Percentiles rank a stretch among this genome's conserved stretches.
Conservation (phyloP, 176 grass and related monocot species). For the Tillandsia leiboldiana region DNA sequence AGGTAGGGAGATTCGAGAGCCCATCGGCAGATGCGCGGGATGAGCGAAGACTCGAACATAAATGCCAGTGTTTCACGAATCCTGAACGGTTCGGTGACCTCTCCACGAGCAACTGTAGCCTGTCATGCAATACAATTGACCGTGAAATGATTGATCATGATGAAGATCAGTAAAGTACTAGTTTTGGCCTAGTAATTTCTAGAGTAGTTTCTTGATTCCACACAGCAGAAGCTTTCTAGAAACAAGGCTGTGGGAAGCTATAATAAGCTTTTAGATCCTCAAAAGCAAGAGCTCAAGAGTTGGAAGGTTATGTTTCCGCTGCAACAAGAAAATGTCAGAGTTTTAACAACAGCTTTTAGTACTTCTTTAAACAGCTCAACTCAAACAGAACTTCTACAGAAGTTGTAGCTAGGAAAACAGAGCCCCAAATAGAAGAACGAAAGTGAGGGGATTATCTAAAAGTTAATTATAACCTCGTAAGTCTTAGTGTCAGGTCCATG, state of each 20-base stretch:
- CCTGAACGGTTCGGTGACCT: slow-evolving; percentile 38
- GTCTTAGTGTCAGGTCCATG: slow-evolving; percentile 92
- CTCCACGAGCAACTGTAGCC: slow-evolving; percentile 38
- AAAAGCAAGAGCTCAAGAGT: too few relatives aligned
- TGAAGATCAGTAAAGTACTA: neutral
- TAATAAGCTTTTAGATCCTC: too few relatives aligned
- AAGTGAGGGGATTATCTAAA: neutral
- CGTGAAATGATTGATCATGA: neutral
- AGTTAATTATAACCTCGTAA: slow-evolving; percentile 42
- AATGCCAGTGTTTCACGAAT: slow-evolving; percentile 61
- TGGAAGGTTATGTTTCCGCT: too few relatives aligned
- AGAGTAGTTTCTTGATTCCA: too few relatives aligned
- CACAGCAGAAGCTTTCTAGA: too few relatives aligned
- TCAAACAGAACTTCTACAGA: too few relatives aligned
- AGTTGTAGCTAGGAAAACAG: too few relatives aligned
- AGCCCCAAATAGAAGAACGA: neutral
- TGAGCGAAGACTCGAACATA: slow-evolving; percentile 79
- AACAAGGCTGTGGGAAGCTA: too few relatives aligned
- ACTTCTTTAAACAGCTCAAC: too few relatives aligned
- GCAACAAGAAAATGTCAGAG: too few relatives aligned
- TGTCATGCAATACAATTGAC: neutral
- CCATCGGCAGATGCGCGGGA: slow-evolving; percentile 79
- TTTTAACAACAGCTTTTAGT: too few relatives aligned
- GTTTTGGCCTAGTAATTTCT: too few relatives aligned
- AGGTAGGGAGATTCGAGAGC: slow-evolving; percentile 50